A percentile compares a stretch with the other conserved stretches of the same genome.
Conservation (phyloP, 345 rosid species). For the Syzygium jambos region DNA sequence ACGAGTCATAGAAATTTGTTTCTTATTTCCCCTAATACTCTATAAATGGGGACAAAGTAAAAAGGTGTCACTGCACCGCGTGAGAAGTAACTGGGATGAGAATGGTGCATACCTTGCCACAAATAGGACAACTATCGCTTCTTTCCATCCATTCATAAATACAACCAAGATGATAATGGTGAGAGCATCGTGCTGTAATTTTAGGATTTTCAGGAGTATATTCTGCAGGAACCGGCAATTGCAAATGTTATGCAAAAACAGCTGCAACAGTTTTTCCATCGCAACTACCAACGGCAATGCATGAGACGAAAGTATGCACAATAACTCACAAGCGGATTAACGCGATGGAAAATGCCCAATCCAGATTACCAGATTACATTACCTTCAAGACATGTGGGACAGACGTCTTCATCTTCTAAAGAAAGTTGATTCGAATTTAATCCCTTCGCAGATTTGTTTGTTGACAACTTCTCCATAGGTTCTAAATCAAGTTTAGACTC, state of each 20-base stretch:
- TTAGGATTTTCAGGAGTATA: slow-evolving; percentile 59
- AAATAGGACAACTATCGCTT: slow-evolving; percentile 65
- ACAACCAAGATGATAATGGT: slow-evolving; percentile 70
- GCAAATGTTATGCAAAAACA: background rate
- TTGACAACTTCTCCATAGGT: slow-evolving; percentile 25
- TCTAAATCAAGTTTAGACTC: slow-evolving; percentile 22
- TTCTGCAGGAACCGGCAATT: slow-evolving; percentile 28
- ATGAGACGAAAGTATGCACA: background rate
- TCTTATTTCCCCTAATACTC: background rate
- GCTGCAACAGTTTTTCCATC: background rate
- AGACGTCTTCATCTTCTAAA: slow-evolving; percentile 54
- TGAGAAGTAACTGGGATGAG: background rate
- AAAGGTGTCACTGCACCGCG: background rate
- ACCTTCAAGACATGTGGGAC: slow-evolving; percentile 77
- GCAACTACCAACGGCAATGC: background rate
- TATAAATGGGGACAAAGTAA: too few species aligned
- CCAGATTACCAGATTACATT: background rate
- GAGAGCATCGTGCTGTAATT: slow-evolving; percentile 45
- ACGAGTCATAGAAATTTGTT: background rate
- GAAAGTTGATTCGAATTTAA: slow-evolving; percentile 18
- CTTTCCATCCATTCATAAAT: slow-evolving; percentile 80
- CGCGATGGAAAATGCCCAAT: background rate
- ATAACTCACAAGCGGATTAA: background rate
- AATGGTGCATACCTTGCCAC: slow-evolving; percentile 43
- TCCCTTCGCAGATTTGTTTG: slow-evolving; percentile 21